Evolutionary conservation across 2,329 filamentous ascomycete genomes (phyloP), one percentile per base, ranked within the genome.

Genomic region (Didymella arachidicola): DNA sequence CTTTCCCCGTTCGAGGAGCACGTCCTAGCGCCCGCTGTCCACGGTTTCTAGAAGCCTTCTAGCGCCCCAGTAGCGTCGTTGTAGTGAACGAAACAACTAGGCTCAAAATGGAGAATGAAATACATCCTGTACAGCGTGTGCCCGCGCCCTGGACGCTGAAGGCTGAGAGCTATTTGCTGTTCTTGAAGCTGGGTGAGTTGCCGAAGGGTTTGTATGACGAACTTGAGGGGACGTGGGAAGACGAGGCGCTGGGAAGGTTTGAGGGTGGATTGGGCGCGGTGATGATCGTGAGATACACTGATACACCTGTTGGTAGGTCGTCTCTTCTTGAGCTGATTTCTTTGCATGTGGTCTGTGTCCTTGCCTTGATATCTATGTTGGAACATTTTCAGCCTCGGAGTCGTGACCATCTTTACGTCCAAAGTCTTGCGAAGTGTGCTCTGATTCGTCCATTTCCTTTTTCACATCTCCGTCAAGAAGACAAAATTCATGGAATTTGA

Each of bases 241-340:
- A 63, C 18, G 48, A 62, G 36, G 49, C 19, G n/a, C 25, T 63
- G 39, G 72, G 68, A 0, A 52, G 30, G 43, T 76, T 74, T 50
- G 59, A 60, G 47, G 71, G 70, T 0, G 72, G 73, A 0, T 36
- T 75, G 46, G 72, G 72, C 1, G 57, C 63, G 4, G 65, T 72
- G 12, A 67, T 72, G 57, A 56, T 74, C 42, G 62, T 75, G 4
- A 63, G 72, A 49, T 75, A 76, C 60, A 60, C 27, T 25, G 65
- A 69, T 49, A 76, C 72, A 30, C 68, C 72, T 54, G 71, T 73
- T 53, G 70, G 72, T 74, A 68, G 34, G 70, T 72, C 12, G 27
- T 29, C 12, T 38, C n/a, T 32, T 51, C 18, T 32, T 25, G 14
- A 18, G 32, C 11, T 1, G 5, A 5, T 12, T n/a, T 34, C 12